Evolutionary conservation across 2,329 filamentous ascomycete species (phyloP).

Genomic region (Claviceps sp.): DNA sequence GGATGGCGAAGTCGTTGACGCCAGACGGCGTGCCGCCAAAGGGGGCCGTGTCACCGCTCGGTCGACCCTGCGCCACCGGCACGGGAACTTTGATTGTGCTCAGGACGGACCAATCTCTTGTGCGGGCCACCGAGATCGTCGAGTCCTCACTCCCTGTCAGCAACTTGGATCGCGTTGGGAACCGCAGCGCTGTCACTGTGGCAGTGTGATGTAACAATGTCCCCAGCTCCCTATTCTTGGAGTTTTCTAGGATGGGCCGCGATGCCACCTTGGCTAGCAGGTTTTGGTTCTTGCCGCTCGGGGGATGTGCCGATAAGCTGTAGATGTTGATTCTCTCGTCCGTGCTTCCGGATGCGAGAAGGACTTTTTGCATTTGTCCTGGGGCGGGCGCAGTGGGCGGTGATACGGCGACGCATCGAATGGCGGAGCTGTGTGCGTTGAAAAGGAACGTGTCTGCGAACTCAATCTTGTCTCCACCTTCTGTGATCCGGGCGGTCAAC

Average conservation of each 20-base stretch:
- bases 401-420: slow-evolving; percentile 80
- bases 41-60: slow-evolving; percentile 80
- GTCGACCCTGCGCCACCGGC: slow-evolving; percentile 65
- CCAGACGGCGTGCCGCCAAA: slow-evolving; percentile 72
- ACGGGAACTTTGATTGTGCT: slow-evolving; percentile 81
- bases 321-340: slow-evolving; percentile 95
- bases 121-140: slow-evolving; percentile 74
- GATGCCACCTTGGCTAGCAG: slow-evolving; percentile 54
- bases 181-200: slow-evolving; percentile 65
- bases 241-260: slow-evolving; percentile 68
- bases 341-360: slow-evolving; percentile 80
- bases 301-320: slow-evolving; percentile 62
- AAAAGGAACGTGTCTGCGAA: slow-evolving; percentile 94
- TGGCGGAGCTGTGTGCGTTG: slow-evolving; percentile 80
- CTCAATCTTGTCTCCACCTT: slow-evolving; percentile 28
- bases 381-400: slow-evolving; percentile 50
- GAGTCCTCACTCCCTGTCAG: slow-evolving; percentile 84
- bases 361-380: slow-evolving; percentile 63
- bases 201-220: slow-evolving; percentile 76
- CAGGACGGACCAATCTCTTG: slow-evolving; percentile 78
- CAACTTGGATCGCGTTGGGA: slow-evolving; percentile 77
- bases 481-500: slow-evolving; percentile 56
- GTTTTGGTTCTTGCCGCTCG: slow-evolving; percentile 40
- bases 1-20: slow-evolving; percentile 88
- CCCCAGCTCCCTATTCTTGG: slow-evolving; percentile 77